Conservation (phyloP, 306 rosid genomes). For the Quercus cerris region DNA sequence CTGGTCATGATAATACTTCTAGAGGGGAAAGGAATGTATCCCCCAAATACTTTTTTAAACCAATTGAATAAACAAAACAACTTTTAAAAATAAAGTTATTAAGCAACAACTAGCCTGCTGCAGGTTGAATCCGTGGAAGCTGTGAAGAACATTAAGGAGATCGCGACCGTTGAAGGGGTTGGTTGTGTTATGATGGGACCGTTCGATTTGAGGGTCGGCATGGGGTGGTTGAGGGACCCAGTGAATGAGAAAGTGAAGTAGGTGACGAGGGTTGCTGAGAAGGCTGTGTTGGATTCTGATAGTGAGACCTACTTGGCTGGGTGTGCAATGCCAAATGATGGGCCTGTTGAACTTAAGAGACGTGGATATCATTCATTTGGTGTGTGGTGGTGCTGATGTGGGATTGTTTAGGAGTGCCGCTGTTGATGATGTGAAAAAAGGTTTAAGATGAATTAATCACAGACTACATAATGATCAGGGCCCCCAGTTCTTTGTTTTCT, state of each 20-base stretch:
- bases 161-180: slow-evolving; percentile 60
- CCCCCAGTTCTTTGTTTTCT: too few relatives aligned
- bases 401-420: slow-evolving; percentile 47
- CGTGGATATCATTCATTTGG: slow-evolving; percentile 64
- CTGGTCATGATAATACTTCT: too few relatives aligned
- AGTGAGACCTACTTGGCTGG: slow-evolving; percentile 53
- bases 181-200: slow-evolving; percentile 81
- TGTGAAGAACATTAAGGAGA: slow-evolving; percentile 35
- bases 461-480: background rate
- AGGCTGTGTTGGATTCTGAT: slow-evolving; percentile 36
- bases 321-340: slow-evolving; percentile 57
- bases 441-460: slow-evolving; percentile 26
- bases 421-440: slow-evolving; percentile 51
- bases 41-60: too few relatives aligned
- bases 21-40: too few relatives aligned
- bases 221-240: slow-evolving; percentile 69
- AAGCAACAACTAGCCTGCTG: slow-evolving; percentile 3
- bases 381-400: slow-evolving; percentile 55
- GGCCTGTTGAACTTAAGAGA: slow-evolving; percentile 36
- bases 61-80: too few relatives aligned
- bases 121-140: slow-evolving; percentile 59
- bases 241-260: slow-evolving; percentile 65
- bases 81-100: too few relatives aligned
- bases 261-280: slow-evolving; percentile 51
- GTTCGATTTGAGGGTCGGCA: slow-evolving; percentile 72